A percentile compares a stretch with the other conserved stretches of the same genome.
These are phyloP conservation scores for Extremus antarcticus DNA, from an alignment of 495 filamentous ascomycete species.

Conservation along the genomic window DNA sequence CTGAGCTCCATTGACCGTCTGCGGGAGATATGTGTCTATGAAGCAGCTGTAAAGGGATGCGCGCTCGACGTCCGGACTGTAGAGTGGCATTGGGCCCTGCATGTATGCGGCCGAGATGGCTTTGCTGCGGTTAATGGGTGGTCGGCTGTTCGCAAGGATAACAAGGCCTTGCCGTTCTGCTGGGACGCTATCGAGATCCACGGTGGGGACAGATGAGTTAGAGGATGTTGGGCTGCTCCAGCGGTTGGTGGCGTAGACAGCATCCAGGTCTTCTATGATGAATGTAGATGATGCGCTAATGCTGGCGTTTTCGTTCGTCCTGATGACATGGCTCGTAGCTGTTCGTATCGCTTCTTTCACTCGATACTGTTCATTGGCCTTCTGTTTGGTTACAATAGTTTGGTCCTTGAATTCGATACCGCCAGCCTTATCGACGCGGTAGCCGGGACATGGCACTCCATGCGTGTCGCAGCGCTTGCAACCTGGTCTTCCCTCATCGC, in stretches of 20 bases:
- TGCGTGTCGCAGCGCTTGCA: slow-evolving; percentile 19
- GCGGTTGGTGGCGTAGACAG: too few species aligned
- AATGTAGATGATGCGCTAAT: too few species aligned
- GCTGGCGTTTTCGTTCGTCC: too few species aligned
- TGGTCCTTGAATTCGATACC: slow-evolving; percentile 15
- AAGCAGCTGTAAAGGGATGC: slow-evolving; percentile 7
- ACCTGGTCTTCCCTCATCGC: slow-evolving; percentile 14
- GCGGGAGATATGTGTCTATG: slow-evolving; percentile 14
- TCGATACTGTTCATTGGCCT: slow-evolving; percentile 4
- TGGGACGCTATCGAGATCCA: background rate
- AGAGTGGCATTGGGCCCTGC: background rate
- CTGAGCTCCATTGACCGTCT: background rate
- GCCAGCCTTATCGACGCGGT: slow-evolving; percentile 6
- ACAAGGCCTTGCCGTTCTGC: background rate
- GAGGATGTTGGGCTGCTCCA: background rate
- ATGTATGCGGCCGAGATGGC: background rate
- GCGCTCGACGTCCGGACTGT: slow-evolving; percentile 9
- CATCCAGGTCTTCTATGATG: too few species aligned
- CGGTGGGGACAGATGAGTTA: background rate
- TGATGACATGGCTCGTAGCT: background rate
- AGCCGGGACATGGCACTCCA: slow-evolving; percentile 17
- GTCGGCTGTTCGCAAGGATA: background rate
- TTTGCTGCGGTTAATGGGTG: background rate
- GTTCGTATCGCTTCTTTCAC: background rate
- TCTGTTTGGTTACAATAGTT: background rate